These are phyloP conservation scores for Aureobasidium sp. DNA, from an alignment of 2,329 filamentous ascomycete species.

Conservation along the genomic window DNA sequence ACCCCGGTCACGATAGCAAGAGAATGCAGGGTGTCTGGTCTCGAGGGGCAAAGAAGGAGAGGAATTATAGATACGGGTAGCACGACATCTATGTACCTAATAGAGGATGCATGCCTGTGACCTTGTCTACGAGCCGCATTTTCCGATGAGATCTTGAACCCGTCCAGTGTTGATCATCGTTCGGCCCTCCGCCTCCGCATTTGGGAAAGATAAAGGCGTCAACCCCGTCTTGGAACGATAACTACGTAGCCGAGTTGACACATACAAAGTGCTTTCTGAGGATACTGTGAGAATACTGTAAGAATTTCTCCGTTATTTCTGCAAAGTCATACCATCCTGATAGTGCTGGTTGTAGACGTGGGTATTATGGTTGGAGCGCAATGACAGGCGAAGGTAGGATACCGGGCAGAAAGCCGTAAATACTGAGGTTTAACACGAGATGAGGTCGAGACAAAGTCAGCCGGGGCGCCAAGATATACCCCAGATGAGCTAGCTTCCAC, in stretches of 20 bases:
- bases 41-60: neutral
- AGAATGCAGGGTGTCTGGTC: too few species aligned
- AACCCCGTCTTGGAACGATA: neutral
- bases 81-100: conserved; percentile 2
- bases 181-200: conserved; percentile 13
- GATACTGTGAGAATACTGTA: neutral
- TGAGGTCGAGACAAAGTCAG: neutral
- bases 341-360: neutral
- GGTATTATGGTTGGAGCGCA: too few species aligned
- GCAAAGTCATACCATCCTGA: neutral
- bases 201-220: neutral
- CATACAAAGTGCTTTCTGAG: too few species aligned
- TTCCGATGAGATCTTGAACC: conserved; percentile 4
- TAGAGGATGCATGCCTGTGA: neutral
- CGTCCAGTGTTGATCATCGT: neutral
- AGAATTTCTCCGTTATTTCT: too few species aligned
- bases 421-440: neutral
- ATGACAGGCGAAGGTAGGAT: too few species aligned
- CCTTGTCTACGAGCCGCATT: conserved; percentile 6
- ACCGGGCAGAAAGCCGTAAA: neutral
- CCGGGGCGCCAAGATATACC: neutral
- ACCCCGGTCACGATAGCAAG: neutral
- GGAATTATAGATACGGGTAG: neutral
- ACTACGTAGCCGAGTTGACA: neutral
- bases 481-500: neutral